These are phyloP conservation scores for Xylaria sp. DNA, from an alignment of 2,329 filamentous ascomycete species.

Conservation along the genomic window DNA sequence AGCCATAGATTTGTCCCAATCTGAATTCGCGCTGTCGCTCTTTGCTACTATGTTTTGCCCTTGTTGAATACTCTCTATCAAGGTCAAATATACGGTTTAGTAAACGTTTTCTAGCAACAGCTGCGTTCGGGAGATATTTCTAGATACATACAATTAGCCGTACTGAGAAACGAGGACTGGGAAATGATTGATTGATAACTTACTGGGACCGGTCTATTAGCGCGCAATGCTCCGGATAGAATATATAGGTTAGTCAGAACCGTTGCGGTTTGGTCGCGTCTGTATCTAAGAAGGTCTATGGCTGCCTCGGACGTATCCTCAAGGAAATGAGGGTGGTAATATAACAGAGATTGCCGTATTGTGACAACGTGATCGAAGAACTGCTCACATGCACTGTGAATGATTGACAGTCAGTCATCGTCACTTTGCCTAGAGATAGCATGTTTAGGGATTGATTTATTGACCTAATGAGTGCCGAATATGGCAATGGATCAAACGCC, in stretches of 20 bases:
- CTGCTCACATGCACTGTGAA: constrained; percentile 49
- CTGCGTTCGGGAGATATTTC: constrained; percentile 62
- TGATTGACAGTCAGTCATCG: not conserved
- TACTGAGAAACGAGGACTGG: not conserved
- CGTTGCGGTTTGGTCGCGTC: constrained; percentile 62
- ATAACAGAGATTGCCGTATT: constrained; percentile 62
- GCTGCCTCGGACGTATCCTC: constrained; percentile 56
- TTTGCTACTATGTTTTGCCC: constrained; percentile 31
- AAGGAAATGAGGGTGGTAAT: constrained; percentile 60
- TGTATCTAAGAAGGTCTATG: constrained; percentile 54
- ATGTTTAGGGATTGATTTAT: not conserved
- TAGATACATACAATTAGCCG: constrained; percentile 28
- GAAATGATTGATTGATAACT: constrained; percentile 29
- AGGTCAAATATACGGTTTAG: constrained; percentile 57
- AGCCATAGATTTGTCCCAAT: constrained; percentile 64
- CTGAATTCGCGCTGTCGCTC: constrained; percentile 48
- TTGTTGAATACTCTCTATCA: constrained; percentile 46
- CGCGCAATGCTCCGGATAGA: constrained; percentile 60
- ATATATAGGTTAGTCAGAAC: constrained; percentile 65
- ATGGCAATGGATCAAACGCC: constrained; percentile 62
- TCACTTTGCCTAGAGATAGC: not conserved
- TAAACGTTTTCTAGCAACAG: constrained; percentile 57
- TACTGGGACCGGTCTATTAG: constrained; percentile 56
- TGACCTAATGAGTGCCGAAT: constrained; percentile 59
- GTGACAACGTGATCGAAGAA: constrained; percentile 66